phyloP scores from a whole-genome alignment of 176 grass and related monocot genomes.

The Zizania latifolia region DNA sequence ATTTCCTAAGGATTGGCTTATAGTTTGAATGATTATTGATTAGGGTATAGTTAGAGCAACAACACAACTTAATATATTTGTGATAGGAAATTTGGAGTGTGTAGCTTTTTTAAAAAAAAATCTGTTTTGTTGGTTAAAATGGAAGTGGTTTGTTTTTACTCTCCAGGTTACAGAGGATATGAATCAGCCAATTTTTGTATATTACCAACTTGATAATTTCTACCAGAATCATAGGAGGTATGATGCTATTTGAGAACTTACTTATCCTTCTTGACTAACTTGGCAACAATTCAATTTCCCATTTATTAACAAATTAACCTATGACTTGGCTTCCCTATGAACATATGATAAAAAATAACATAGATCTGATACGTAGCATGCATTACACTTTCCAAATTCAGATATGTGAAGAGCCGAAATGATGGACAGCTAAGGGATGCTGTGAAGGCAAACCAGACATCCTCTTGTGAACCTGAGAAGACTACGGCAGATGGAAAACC shows the following conservation, averaged over 20 bases:
- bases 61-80: not conserved
- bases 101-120: not conserved
- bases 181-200: conserved; percentile 85
- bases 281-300: not conserved
- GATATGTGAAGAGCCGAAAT: conserved; percentile 96
- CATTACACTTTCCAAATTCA: conserved; percentile 26
- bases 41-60: not conserved
- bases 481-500: conserved; percentile 42
- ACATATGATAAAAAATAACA: not conserved
- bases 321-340: not conserved
- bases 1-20: not conserved
- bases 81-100: not conserved
- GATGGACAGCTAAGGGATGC: conserved; percentile 62
- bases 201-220: conserved; percentile 97
- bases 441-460: conserved; percentile 43
- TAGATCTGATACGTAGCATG: conserved; percentile 7
- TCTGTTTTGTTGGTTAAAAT: not conserved
- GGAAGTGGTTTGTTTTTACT: not conserved
- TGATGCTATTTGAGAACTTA: not conserved
- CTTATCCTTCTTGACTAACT: not conserved
- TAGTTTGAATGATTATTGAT: not conserved
- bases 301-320: too few species aligned
- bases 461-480: conserved; percentile 71
- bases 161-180: conserved; percentile 77
- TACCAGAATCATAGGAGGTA: conserved; percentile 99